Conservation (phyloP, 108 stramenopile genomes). For the Conticribra weissflogii region DNA sequence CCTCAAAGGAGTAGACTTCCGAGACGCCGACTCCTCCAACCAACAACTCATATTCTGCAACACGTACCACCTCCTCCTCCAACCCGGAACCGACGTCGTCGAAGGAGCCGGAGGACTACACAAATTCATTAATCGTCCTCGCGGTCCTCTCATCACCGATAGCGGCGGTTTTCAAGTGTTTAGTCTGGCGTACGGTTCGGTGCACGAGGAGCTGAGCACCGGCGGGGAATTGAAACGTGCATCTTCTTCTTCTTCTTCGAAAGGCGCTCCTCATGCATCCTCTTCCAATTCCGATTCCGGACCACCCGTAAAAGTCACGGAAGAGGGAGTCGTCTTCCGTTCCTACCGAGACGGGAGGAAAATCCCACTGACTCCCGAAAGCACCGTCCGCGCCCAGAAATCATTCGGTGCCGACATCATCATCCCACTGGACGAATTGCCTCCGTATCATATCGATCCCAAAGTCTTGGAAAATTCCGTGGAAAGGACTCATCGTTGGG, state of each 20-base stretch:
- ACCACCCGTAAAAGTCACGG: constrained; percentile 80
- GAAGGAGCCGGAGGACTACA: constrained; percentile 91
- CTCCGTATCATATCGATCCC: constrained; percentile 87
- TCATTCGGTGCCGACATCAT: constrained; percentile 93
- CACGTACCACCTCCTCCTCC: constrained; percentile 92
- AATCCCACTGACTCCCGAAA: constrained; percentile 89
- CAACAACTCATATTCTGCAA: constrained; percentile 93
- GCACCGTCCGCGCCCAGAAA: constrained; percentile 90
- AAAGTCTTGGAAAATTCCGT: constrained; percentile 67
- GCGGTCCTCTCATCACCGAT: constrained; percentile 92
- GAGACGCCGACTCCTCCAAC: constrained; percentile 67
- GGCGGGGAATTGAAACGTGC: constrained; percentile 87
- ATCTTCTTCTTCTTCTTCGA: no score
- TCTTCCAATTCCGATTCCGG: no score
- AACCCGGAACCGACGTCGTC: constrained; percentile 89
- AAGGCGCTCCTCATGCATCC: constrained; percentile 9
- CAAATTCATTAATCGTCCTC: constrained; percentile 71
- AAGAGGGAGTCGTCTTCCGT: constrained; percentile 88
- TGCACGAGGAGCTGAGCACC: constrained; percentile 74
- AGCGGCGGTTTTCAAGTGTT: constrained; percentile 95
- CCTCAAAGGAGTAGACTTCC: constrained; percentile 83
- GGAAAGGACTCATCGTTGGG: constrained; percentile 92
- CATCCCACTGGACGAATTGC: constrained; percentile 93
- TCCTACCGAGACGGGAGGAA: constrained; percentile 89
- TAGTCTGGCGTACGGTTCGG: constrained; percentile 83